These are phyloP conservation scores for Beauveria caledonica DNA, from an alignment of 2,329 filamentous ascomycete species.

Conservation along the genomic window DNA sequence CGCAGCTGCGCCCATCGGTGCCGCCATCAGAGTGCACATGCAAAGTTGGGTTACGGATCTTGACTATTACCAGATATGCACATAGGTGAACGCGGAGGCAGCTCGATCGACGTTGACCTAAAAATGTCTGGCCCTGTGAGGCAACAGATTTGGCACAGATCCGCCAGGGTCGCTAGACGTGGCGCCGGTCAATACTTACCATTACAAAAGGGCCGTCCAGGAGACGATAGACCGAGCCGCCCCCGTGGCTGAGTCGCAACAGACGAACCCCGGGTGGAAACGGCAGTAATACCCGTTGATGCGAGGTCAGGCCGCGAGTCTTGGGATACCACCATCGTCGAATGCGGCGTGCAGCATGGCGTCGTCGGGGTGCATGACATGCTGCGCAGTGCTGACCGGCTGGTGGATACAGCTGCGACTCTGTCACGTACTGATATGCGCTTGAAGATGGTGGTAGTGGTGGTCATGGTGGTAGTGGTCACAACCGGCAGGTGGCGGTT, in stretches of 20 bases:
- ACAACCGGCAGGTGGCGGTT: neutral
- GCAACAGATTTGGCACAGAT: neutral
- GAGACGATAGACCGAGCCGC: too few species aligned
- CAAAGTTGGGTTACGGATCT: too few species aligned
- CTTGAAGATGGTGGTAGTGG: neutral
- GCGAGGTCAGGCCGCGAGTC: neutral
- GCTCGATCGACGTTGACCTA: too few species aligned
- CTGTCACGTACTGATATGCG: neutral
- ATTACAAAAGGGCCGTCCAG: neutral
- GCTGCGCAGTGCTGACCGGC: slow-evolving; percentile 1
- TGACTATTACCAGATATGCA: too few species aligned
- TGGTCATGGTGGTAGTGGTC: neutral
- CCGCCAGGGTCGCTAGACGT: neutral
- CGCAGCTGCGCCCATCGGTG: too few species aligned
- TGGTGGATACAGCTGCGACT: neutral
- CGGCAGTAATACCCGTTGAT: neutral
- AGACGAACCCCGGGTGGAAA: neutral
- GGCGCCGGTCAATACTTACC: neutral
- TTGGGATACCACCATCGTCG: neutral
- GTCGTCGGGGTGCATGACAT: slow-evolving; percentile 2
- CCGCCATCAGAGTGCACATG: too few species aligned
- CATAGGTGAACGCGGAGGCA: too few species aligned
- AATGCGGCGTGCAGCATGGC: neutral
- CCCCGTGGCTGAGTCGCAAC: neutral
- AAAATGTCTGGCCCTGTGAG: neutral